A percentile compares a stretch with the other conserved stretches of the same genome.
Conservation (phyloP, 73 alveolate species). For the Paramecium pentaurelia region DNA sequence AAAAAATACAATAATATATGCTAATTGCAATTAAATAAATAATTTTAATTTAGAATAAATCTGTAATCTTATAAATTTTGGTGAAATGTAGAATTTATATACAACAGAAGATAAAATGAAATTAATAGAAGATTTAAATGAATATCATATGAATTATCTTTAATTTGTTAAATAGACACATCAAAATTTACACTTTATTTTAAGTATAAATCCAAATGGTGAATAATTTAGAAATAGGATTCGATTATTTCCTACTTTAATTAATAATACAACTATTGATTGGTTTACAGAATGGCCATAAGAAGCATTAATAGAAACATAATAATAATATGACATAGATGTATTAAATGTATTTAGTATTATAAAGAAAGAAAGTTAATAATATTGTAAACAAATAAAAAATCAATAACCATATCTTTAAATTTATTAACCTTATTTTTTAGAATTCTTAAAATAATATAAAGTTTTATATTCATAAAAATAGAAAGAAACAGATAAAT, state of each 20-base stretch:
- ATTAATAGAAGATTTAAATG: constrained; percentile 55
- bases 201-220: constrained; percentile 65
- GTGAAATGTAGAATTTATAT: constrained; percentile 56
- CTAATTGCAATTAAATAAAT: constrained; percentile 17
- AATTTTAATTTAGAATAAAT: constrained; percentile 46
- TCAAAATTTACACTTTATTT: constrained; percentile 58
- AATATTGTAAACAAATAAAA: constrained; percentile 84
- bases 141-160: constrained; percentile 43
- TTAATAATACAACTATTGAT: constrained; percentile 71
- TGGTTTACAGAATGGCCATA: constrained; percentile 75
- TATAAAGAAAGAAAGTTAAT: constrained; percentile 95
- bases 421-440: constrained; percentile 98
- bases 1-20: constrained; percentile 67
- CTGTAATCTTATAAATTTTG: constrained; percentile 48
- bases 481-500: constrained; percentile 23
- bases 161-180: constrained; percentile 53
- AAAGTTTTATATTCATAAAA: constrained; percentile 69
- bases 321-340: constrained; percentile 32
- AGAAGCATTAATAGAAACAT: constrained; percentile 65
- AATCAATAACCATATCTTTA: constrained; percentile 59
- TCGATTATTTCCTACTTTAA: constrained; percentile 69
- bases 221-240: constrained; percentile 61
- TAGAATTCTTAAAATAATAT: constrained; percentile 95
- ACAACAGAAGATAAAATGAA: constrained; percentile 59
- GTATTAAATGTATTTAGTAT: constrained; percentile 96